Percentiles rank a stretch among this genome's conserved stretches.
Evolutionary conservation across 176 grass and related monocot species (phyloP).

Genomic region (Chrysopogon serrulatus): DNA sequence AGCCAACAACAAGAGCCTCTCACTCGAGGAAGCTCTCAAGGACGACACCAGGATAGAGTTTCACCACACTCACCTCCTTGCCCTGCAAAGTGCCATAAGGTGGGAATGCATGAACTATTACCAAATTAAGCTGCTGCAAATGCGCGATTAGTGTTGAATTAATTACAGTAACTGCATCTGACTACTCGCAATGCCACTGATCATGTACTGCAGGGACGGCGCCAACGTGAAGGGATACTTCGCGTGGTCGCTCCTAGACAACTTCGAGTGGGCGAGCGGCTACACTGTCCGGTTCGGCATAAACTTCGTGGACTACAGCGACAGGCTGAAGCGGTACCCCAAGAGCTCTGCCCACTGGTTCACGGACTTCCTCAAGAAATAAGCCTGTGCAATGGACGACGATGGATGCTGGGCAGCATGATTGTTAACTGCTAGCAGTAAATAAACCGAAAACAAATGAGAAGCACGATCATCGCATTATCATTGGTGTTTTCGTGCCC

Average conservation of each 20-base stretch:
- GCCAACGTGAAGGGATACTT: slow-evolving; percentile 16
- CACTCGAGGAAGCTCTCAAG: slow-evolving; percentile 57
- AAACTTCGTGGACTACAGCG: slow-evolving; percentile 42
- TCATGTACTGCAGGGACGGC: not conserved
- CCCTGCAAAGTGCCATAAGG: slow-evolving; percentile 49
- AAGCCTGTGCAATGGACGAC: not conserved
- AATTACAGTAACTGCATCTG: not conserved
- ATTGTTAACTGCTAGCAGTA: no score
- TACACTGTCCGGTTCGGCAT: slow-evolving; percentile 61
- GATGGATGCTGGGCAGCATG: not conserved
- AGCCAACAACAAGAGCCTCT: slow-evolving; percentile 28
- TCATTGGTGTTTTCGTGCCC: no score
- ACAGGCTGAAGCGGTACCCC: slow-evolving; percentile 40
- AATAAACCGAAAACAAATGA: no score
- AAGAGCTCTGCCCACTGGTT: slow-evolving; percentile 60
- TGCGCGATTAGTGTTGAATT: no score
- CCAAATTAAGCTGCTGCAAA: no score
- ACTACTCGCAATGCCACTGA: not conserved
- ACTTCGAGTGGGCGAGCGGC: slow-evolving; percentile 50
- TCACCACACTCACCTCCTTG: slow-evolving; percentile 47
- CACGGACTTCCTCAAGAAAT: slow-evolving; percentile 41
- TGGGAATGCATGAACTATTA: no score
- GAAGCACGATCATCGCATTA: no score
- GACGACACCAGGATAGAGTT: slow-evolving; percentile 54
- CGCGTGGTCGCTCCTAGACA: slow-evolving; percentile 44